Conservation (phyloP, 345 rosid genomes). For the Atalantia buxifolia region DNA sequence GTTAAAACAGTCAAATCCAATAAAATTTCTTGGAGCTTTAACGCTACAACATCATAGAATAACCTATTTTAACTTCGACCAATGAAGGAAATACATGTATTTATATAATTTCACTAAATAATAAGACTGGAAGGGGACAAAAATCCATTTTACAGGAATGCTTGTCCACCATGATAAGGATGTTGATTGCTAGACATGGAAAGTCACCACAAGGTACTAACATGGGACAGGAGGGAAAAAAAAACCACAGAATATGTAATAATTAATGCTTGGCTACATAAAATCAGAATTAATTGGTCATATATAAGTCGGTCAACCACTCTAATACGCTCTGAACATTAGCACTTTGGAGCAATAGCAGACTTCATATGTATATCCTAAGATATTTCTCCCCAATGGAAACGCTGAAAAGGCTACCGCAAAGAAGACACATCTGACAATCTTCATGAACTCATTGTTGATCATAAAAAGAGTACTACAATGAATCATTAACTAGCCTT, state of each 20-base stretch:
- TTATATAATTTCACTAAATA: too few relatives aligned
- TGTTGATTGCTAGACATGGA: background rate
- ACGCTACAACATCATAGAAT: background rate
- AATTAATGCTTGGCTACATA: background rate
- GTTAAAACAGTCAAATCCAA: too few relatives aligned
- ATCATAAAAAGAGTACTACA: background rate
- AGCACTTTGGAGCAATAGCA: background rate
- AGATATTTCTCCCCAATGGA: background rate
- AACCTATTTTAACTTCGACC: too few relatives aligned
- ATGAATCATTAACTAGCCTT: background rate
- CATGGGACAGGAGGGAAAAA: background rate
- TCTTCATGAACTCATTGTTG: background rate
- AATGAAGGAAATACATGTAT: too few relatives aligned
- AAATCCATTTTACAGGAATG: background rate
- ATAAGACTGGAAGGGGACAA: too few relatives aligned
- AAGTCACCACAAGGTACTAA: background rate
- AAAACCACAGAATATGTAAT: background rate
- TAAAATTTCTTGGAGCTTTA: background rate
- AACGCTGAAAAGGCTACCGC: background rate
- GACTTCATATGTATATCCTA: background rate
- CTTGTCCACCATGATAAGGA: background rate
- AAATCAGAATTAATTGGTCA: background rate
- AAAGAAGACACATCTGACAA: background rate
- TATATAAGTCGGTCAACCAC: background rate
- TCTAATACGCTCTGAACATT: background rate